Base-by-base conservation (phyloP, 176 grass and related monocot genomes). In the Triticum dicoccoides region DNA sequence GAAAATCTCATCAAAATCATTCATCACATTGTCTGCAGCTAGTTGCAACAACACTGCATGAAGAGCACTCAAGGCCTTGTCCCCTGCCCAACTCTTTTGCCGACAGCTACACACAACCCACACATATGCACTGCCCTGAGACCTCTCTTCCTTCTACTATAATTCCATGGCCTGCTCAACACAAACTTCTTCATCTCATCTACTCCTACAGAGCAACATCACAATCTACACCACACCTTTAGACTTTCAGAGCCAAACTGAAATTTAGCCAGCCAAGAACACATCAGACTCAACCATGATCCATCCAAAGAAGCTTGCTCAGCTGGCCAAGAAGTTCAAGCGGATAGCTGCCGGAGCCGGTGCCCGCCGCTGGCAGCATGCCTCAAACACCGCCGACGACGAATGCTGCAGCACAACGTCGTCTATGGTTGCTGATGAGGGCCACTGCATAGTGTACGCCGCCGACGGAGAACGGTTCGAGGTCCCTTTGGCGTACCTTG, bases 311-410 rank as follows among this genome's bases (percentile, higher is more conserved):
- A 95, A 83, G 73, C 61, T 93, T 11, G 69, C 58, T 80, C 78
- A 91, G 32, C 47, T 89, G 56, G 87, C 87, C 13, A 89, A 65
- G 44, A 95, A 91, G 77, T 86, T 81, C 91, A 86, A 89, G n/a
- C 84, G 81, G 62, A 80, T 88, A 8, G 63, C 88, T 3, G 42
- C 64, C 2, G 61, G 61, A 15, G 6, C 13, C 24, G 23, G 72
- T 29, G 23, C 51, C 2, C 5, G 51, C 51, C 51, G 2, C 51
- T 17, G 72, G 23, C 72, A 27, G 42, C 72, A 75, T 29, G 41
- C 72, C 51, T 54, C 56, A 3, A 20, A 59, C 56, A 59, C 2
- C 3, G 18, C 1, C 18, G 56, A 21, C 8, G 21, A 11, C 1
- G 32, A 69, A 15, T 86, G 54, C 7, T 69, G 86, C 44, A 54